Conservation (phyloP, 192 early-diverging fungal genomes). For the Coemansia sp. region DNA sequence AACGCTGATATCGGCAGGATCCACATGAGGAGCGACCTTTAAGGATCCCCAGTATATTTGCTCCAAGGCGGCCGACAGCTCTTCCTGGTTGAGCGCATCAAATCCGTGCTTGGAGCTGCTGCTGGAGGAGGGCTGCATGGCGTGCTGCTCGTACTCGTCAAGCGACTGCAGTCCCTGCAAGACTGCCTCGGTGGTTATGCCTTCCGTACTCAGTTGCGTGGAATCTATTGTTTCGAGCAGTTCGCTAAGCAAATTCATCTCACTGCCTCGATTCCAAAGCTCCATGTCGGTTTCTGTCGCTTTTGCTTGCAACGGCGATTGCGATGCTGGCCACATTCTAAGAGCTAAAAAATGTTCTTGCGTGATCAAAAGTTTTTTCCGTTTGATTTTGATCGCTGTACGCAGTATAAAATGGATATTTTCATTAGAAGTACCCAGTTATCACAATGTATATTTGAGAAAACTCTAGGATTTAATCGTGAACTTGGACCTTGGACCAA, state of each 20-base stretch:
- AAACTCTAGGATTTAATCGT: not conserved
- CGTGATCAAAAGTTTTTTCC: not conserved
- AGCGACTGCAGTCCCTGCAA: conserved; percentile 33
- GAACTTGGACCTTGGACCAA: conserved; percentile 36
- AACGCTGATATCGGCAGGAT: conserved; percentile 5
- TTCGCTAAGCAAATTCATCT: not conserved
- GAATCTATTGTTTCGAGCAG: not conserved
- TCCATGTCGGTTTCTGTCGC: no score
- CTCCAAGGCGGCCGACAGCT: conserved; percentile 46
- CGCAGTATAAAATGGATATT: not conserved
- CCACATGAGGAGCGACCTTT: conserved; percentile 13
- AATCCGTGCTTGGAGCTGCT: not conserved
- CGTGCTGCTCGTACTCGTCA: conserved; percentile 43
- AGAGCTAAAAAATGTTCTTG: not conserved
- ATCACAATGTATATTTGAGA: no score
- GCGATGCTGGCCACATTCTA: conserved; percentile 1
- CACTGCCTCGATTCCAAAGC: not conserved
- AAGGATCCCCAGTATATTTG: conserved; percentile 45
- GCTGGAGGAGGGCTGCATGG: conserved; percentile 16
- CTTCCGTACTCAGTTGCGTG: not conserved
- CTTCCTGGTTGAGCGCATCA: conserved; percentile 31
- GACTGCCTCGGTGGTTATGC: conserved; percentile 31
- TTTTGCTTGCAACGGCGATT: not conserved
- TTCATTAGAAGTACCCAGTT: no score
- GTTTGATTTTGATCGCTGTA: not conserved